Conservation (phyloP, 495 filamentous ascomycete species). For the Annulohypoxylon nitens region DNA sequence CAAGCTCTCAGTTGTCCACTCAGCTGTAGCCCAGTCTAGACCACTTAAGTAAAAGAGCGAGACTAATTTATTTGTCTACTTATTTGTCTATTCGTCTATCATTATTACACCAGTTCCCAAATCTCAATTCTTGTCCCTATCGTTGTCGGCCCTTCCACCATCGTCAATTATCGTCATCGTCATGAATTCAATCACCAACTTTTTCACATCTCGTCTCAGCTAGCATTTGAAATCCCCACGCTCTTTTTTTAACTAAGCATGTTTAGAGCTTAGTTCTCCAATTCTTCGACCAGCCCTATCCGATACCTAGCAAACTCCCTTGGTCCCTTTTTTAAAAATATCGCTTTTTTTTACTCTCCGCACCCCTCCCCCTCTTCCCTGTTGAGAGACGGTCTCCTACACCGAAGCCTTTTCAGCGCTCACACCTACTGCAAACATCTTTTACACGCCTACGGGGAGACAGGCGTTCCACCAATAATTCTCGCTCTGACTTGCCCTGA, state of each 20-base stretch:
- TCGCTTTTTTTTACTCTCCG: slow-evolving; percentile 41
- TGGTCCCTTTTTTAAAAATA: slow-evolving; percentile 12
- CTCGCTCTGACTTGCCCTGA: slow-evolving; percentile 5
- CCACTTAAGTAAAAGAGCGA: slow-evolving; percentile 23
- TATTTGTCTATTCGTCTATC: slow-evolving; percentile 20
- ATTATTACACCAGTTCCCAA: not conserved
- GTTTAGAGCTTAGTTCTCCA: slow-evolving; percentile 25
- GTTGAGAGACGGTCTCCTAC: slow-evolving; percentile 20
- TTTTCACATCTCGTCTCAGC: slow-evolving; percentile 27
- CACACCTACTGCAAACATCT: slow-evolving; percentile 43
- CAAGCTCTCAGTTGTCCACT: slow-evolving; percentile 28
- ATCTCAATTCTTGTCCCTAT: slow-evolving; percentile 21
- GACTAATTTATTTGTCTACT: slow-evolving; percentile 40
- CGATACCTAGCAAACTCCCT: slow-evolving; percentile 33
- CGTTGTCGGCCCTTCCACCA: slow-evolving; percentile 17
- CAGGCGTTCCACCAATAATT: slow-evolving; percentile 45
- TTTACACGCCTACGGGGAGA: slow-evolving; percentile 38
- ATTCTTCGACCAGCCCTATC: slow-evolving; percentile 36
- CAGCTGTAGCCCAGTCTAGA: slow-evolving; percentile 29
- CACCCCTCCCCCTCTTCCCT: slow-evolving; percentile 39
- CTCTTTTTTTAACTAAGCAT: slow-evolving; percentile 17
- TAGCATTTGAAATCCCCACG: slow-evolving; percentile 23
- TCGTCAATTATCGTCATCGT: slow-evolving; percentile 7
- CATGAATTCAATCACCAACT: slow-evolving; percentile 30
- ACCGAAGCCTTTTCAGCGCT: slow-evolving; percentile 38